Evolutionary conservation across 2,329 filamentous ascomycete genomes (phyloP).

Genomic region (Sclerotinia subarctica): DNA sequence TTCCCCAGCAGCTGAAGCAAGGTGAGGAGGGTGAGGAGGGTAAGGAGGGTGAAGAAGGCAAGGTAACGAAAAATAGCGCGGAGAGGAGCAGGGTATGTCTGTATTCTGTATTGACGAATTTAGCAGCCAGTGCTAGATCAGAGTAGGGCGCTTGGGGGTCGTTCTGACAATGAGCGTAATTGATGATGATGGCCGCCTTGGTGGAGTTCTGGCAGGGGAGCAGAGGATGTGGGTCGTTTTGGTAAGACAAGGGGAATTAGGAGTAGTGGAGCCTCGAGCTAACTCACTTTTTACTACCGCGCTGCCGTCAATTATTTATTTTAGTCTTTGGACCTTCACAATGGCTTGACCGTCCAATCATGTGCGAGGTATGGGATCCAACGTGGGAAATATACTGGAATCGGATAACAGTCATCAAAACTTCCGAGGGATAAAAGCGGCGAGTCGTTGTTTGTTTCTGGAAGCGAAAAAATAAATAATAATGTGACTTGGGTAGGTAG

Average conservation of each 20-base stretch:
- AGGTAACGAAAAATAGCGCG: slow-evolving; percentile 27
- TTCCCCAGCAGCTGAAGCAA: slow-evolving; percentile 26
- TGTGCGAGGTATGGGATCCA: not conserved
- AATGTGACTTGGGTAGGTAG: not conserved
- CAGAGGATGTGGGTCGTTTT: slow-evolving; percentile 10
- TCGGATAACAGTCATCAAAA: slow-evolving; percentile 6
- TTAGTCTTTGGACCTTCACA: not conserved
- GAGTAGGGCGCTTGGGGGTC: slow-evolving; percentile 21
- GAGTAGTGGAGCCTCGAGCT: not conserved
- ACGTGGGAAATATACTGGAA: slow-evolving; percentile 6
- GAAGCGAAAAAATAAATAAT: not conserved
- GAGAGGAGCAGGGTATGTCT: slow-evolving; percentile 26
- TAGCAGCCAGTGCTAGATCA: slow-evolving; percentile 20
- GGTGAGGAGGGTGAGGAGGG: slow-evolving; percentile 12
- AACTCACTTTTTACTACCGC: too few species aligned
- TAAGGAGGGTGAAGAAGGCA: slow-evolving; percentile 12
- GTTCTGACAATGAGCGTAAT: slow-evolving; percentile 17
- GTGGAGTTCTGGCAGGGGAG: slow-evolving; percentile 5
- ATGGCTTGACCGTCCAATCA: slow-evolving; percentile 7
- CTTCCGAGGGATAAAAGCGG: slow-evolving; percentile 17
- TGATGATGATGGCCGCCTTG: slow-evolving; percentile 20
- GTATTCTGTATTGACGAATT: slow-evolving; percentile 15
- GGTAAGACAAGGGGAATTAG: slow-evolving; percentile 8
- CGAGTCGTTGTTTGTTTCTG: not conserved
- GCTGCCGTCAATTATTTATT: slow-evolving; percentile 9